Percentiles rank a stretch among this genome's conserved stretches.
These are phyloP conservation scores for Puccinia horiana DNA, from an alignment of 1,284 basidiomycete genomes.

Conservation along the genomic window DNA sequence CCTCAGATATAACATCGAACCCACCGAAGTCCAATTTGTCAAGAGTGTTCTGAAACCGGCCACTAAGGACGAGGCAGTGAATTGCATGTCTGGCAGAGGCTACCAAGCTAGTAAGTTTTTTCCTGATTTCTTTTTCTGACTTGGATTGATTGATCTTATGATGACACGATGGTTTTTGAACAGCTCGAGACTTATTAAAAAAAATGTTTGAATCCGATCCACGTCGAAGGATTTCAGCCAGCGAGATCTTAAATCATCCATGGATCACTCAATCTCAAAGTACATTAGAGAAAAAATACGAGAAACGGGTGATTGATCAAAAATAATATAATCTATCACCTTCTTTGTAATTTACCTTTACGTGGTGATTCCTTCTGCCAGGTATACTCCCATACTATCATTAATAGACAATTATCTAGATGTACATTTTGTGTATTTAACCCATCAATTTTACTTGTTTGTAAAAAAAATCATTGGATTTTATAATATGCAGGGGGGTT, in stretches of 20 bases:
- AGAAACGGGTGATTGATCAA: conserved; percentile 20
- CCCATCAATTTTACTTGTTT: too few relatives aligned
- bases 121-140: neutral
- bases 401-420: too few relatives aligned
- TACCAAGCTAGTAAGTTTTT: conserved; percentile 34
- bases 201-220: conserved; percentile 40
- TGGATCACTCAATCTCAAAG: conserved; percentile 21
- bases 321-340: neutral
- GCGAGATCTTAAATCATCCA: conserved; percentile 8
- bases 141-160: neutral
- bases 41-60: conserved; percentile 27
- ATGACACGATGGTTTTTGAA: too few relatives aligned
- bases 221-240: conserved; percentile 19
- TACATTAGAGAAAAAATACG: conserved; percentile 21
- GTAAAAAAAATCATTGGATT: too few relatives aligned
- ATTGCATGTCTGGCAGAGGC: conserved; percentile 18
- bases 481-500: too few relatives aligned
- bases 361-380: too few relatives aligned
- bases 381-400: too few relatives aligned
- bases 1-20: conserved; percentile 22
- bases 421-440: too few relatives aligned
- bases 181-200: conserved; percentile 27
- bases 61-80: conserved; percentile 28
- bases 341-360: too few relatives aligned
- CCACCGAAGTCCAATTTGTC: conserved; percentile 39